Base-by-base conservation (phyloP, 257 asterid genomes). In the Solanum infundibuliforme region DNA sequence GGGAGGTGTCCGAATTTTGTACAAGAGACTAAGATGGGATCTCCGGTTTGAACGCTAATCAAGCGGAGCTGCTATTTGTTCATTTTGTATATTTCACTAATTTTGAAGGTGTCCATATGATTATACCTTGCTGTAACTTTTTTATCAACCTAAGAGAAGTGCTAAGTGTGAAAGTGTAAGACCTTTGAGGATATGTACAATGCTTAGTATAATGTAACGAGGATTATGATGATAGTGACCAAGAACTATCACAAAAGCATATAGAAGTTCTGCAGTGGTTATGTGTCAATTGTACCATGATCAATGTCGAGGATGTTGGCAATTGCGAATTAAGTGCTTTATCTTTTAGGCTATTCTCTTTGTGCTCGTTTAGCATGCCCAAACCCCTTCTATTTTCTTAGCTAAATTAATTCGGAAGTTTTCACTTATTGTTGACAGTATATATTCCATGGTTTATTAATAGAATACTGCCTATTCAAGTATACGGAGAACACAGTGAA, bases 181-280 rank as follows among this genome's bases (percentile, higher is more conserved):
- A 89, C 94, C 88, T 88, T 94, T 41, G 98, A 95, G 88, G 98
- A 95, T 74, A 90, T 95, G 94, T 97, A 95, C 90, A 91, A 86
- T 91, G 88, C 77, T 76, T 91, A 85, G n/a, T 94, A 90, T 76
- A 95, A 88, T 66, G 90, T 91, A 32, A 95, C 71, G 96, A 94
- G 11, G 96, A 95, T 83, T 98, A 95, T 13, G 98, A 95, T 35
- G 98, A 95, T 93, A 87, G 92, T 60, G 92, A 92, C 65, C 90
- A 92, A 92, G 91, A 92, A 38, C 93, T 95, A 23, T 77, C 89
- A 48, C 88, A 87, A 31, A 89, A 83, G 55, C 91, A 87, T 55
- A 52, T 91, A n/a, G 92, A 91, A 89, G 87, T 92, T 69, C 69
- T 90, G 27, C 94, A 92, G 91, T 97, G 99, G 99, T 95, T 94